Conservation (phyloP, 2,329 filamentous ascomycete genomes). For the Colletotrichum echinochloae region DNA sequence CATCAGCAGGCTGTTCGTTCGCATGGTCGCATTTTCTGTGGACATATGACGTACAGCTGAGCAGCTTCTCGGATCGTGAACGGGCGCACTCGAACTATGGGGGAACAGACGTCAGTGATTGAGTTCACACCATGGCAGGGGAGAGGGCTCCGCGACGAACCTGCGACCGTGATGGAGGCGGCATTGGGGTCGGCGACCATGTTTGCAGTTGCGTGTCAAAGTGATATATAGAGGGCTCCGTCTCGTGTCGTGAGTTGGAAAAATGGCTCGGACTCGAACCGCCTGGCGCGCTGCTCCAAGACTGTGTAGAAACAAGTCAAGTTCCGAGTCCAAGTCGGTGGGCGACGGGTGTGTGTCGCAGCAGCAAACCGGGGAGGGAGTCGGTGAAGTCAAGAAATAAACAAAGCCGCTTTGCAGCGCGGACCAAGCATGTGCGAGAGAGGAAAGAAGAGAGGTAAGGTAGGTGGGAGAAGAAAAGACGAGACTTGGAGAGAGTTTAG, state of each 20-base stretch:
- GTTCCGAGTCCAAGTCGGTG: slow-evolving; percentile 4
- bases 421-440: slow-evolving; percentile 33
- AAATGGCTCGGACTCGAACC: slow-evolving; percentile 17
- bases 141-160: slow-evolving; percentile 52
- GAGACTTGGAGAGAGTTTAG: neutral
- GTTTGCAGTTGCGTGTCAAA: neutral
- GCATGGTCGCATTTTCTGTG: neutral
- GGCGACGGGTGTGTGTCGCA: neutral
- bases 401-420: slow-evolving; percentile 40
- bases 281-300: slow-evolving; percentile 14
- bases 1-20: slow-evolving; percentile 17
- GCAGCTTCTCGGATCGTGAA: slow-evolving; percentile 94
- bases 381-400: slow-evolving; percentile 39
- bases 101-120: slow-evolving; percentile 8
- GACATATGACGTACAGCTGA: slow-evolving; percentile 73
- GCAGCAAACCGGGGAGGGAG: slow-evolving; percentile 11
- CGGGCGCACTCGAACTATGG: slow-evolving; percentile 74
- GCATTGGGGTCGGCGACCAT: slow-evolving; percentile 57
- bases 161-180: slow-evolving; percentile 70
- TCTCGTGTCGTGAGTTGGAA: neutral
- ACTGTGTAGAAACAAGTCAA: slow-evolving; percentile 31
- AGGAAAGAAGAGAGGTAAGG: neutral
- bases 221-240: slow-evolving; percentile 14
- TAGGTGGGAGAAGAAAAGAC: neutral
- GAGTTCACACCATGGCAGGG: neutral